phyloP scores from a whole-genome alignment of 441 rosid species.

The Adansonia rubrostipa region DNA sequence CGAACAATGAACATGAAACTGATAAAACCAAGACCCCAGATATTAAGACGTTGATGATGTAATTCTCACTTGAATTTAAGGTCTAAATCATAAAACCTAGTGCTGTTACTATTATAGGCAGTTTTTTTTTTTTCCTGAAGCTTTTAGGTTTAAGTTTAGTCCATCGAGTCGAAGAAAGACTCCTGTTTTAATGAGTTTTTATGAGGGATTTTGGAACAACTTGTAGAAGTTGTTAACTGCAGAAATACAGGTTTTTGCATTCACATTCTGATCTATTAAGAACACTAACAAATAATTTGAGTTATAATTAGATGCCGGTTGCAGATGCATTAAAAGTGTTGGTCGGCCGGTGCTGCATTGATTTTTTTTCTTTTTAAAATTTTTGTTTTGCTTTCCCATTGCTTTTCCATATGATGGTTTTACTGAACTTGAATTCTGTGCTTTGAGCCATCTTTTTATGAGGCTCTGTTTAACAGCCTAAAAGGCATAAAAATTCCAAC shows the following conservation, averaged over 20 bases:
- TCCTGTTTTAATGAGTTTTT: neutral
- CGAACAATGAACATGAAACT: neutral
- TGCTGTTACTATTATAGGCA: neutral
- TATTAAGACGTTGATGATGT: neutral
- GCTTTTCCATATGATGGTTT: neutral
- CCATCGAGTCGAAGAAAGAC: neutral
- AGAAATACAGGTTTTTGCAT: neutral
- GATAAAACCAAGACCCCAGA: neutral
- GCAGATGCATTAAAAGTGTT: conserved; percentile 2
- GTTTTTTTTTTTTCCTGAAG: neutral
- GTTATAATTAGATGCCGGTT: neutral
- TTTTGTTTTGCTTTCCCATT: neutral
- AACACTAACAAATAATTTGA: neutral
- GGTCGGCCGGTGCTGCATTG: neutral
- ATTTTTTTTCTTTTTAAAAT: neutral
- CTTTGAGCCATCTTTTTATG: conserved; percentile 29
- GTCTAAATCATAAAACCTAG: neutral
- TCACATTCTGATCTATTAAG: neutral
- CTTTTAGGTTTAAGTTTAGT: neutral
- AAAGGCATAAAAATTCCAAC: neutral
- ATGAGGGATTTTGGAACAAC: neutral
- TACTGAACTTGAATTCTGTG: conserved; percentile 21
- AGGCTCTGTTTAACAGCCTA: conserved; percentile 16
- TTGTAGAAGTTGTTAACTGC: neutral
- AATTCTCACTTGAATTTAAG: neutral